phyloP scores from a whole-genome alignment of 1,139 yeast species.

The Lodderomyces pseudojiufengensis region DNA sequence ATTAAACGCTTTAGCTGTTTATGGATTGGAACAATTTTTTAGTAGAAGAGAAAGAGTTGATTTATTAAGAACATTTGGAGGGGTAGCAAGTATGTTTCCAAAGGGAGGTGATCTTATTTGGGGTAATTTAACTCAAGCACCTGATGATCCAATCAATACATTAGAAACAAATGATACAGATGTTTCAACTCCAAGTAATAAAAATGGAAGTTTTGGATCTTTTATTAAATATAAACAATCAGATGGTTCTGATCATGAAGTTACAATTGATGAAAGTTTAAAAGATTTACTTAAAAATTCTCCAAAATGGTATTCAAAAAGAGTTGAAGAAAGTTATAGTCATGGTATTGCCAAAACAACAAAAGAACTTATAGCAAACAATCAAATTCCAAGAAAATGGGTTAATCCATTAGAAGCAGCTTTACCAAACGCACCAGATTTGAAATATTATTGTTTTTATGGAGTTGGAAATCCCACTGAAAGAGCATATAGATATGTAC shows the following conservation, averaged over 20 bases:
- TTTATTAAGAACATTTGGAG: slow-evolving; percentile 84
- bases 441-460: slow-evolving; percentile 85
- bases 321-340: slow-evolving; percentile 71
- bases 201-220: slow-evolving; percentile 60
- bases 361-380: slow-evolving; percentile 58
- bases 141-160: slow-evolving; percentile 54
- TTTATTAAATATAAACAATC: slow-evolving; percentile 59
- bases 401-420: slow-evolving; percentile 87
- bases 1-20: slow-evolving; percentile 85
- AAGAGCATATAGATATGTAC: slow-evolving; percentile 77
- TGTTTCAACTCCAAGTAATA: slow-evolving; percentile 16
- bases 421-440: slow-evolving; percentile 88
- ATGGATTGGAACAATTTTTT: slow-evolving; percentile 91
- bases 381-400: slow-evolving; percentile 77
- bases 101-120: slow-evolving; percentile 89
- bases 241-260: slow-evolving; percentile 29
- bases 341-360: slow-evolving; percentile 66
- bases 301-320: slow-evolving; percentile 69
- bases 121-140: slow-evolving; percentile 64
- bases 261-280: slow-evolving; percentile 65
- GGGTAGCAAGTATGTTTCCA: slow-evolving; percentile 92
- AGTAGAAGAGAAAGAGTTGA: slow-evolving; percentile 86
- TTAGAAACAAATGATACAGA: slow-evolving; percentile 18
- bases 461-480: slow-evolving; percentile 97
- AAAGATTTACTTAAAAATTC: slow-evolving; percentile 60